Percentiles rank a stretch among this genome's conserved stretches.
These are phyloP conservation scores for Mikania micrantha DNA, from an alignment of 129 eudicot species.

Conservation along the genomic window DNA sequence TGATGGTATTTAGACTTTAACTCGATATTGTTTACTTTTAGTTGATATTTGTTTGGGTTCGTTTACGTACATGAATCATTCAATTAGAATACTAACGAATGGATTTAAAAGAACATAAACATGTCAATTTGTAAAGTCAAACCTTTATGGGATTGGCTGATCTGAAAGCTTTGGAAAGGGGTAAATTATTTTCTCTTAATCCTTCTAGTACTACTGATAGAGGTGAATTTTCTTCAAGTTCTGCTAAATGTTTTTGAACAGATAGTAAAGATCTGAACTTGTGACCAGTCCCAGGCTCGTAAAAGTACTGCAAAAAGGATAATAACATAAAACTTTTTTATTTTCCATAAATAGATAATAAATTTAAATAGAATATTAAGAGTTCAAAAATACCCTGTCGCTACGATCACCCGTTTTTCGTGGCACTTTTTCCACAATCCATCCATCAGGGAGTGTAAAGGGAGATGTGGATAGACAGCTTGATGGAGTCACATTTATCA, in stretches of 20 bases:
- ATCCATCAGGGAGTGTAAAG: constrained; percentile 70
- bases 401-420: constrained; percentile 21
- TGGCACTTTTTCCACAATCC: constrained; percentile 79
- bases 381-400: constrained; percentile 50
- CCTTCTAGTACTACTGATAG: constrained; percentile 36
- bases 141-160: constrained; percentile 40
- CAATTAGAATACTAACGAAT: no score
- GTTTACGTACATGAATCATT: no score
- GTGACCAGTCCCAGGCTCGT: constrained; percentile 65
- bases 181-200: constrained; percentile 39
- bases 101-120: no score
- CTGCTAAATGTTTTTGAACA: constrained; percentile 47
- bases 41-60: no score
- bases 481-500: constrained; percentile 34
- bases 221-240: constrained; percentile 31
- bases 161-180: constrained; percentile 46
- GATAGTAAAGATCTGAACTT: constrained; percentile 56
- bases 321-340: background rate
- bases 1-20: no score
- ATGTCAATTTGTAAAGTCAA: background rate
- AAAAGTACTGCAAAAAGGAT: constrained; percentile 52
- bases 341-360: background rate
- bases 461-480: constrained; percentile 7
- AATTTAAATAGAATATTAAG: background rate
- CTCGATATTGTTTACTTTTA: no score